Evolutionary conservation across 2,329 filamentous ascomycete genomes (phyloP).

Genomic region (Phyllosticta capitalensis): DNA sequence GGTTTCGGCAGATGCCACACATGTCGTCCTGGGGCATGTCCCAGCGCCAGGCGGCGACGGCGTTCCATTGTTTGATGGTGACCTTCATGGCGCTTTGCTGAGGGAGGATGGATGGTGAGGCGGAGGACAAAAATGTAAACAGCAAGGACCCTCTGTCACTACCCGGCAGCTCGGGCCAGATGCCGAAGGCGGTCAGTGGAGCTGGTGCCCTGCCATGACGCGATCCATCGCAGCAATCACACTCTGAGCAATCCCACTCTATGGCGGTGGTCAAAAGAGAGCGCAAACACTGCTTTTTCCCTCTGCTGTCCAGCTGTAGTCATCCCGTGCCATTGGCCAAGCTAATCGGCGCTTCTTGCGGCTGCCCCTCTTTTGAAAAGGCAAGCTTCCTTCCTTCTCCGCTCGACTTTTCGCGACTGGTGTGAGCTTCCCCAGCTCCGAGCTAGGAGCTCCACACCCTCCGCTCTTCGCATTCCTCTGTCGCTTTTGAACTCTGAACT

Average conservation of each 20-base stretch:
- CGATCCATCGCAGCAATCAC: constrained; percentile 6
- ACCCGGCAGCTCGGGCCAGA: background rate
- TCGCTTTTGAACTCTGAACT: background rate
- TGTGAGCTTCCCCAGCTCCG: constrained; percentile 2
- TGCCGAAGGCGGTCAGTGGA: constrained; percentile 9
- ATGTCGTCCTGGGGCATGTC: constrained; percentile 96
- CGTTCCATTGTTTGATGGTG: constrained; percentile 85
- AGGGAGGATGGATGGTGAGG: constrained; percentile 12
- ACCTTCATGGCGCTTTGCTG: constrained; percentile 66
- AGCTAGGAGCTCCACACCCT: background rate
- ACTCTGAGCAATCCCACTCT: background rate
- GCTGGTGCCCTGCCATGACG: background rate
- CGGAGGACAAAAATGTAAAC: constrained; percentile 2
- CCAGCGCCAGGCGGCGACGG: constrained; percentile 95
- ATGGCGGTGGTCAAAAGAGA: background rate
- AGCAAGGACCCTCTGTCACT: background rate
- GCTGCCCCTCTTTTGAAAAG: constrained; percentile 4
- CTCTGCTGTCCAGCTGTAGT: background rate
- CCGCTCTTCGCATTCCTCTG: background rate
- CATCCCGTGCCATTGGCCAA: constrained; percentile 5
- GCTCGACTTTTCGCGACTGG: constrained; percentile 1
- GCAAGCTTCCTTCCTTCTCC: constrained; percentile 3
- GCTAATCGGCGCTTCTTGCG: constrained; percentile 5
- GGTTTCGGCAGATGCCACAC: constrained; percentile 95
- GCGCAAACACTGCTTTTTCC: background rate